A percentile compares a stretch with the other conserved stretches of the same genome.
These are phyloP conservation scores for Metschnikowia anglica DNA, from an alignment of 805 yeast species.

Conservation along the genomic window DNA sequence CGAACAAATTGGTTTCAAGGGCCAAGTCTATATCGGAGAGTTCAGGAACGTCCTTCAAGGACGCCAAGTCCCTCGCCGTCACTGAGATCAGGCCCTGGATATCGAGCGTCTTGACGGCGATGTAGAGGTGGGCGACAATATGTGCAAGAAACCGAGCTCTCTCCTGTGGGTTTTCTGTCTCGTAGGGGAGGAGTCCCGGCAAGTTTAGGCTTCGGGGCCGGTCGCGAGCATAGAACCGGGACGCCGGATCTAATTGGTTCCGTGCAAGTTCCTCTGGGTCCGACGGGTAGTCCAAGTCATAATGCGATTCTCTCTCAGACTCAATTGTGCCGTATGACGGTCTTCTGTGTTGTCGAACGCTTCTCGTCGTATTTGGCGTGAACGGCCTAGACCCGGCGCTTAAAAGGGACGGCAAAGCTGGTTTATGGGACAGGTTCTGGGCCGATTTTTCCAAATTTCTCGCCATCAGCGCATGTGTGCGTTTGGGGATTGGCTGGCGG, in stretches of 20 bases:
- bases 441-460: too few relatives aligned
- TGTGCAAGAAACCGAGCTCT: slow-evolving; percentile 73
- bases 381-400: too few relatives aligned
- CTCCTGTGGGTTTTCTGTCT: slow-evolving; percentile 64
- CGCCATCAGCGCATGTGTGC: too few relatives aligned
- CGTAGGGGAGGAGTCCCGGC: slow-evolving; percentile 64
- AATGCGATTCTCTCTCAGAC: slow-evolving; percentile 34
- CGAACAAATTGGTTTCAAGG: slow-evolving; percentile 53
- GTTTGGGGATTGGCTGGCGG: too few relatives aligned
- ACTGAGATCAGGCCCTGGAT: slow-evolving; percentile 67
- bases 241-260: slow-evolving; percentile 34
- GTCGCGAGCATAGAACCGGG: slow-evolving; percentile 38
- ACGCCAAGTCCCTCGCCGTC: slow-evolving; percentile 65
- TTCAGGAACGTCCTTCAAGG: slow-evolving; percentile 31
- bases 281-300: slow-evolving; percentile 53
- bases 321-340: slow-evolving; percentile 35
- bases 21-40: slow-evolving; percentile 46
- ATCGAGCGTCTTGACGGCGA: slow-evolving; percentile 74
- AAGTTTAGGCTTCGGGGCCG: slow-evolving; percentile 43
- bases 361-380: slow-evolving; percentile 26
- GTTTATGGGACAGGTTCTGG: too few relatives aligned
- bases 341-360: slow-evolving; percentile 21
- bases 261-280: slow-evolving; percentile 30
- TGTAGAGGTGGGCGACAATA: slow-evolving; percentile 75
- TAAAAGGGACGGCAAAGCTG: too few relatives aligned